Evolutionary conservation across 2,329 filamentous ascomycete genomes (phyloP), one percentile per base, ranked within the genome.

Genomic region (Bipolaris gigantea): DNA sequence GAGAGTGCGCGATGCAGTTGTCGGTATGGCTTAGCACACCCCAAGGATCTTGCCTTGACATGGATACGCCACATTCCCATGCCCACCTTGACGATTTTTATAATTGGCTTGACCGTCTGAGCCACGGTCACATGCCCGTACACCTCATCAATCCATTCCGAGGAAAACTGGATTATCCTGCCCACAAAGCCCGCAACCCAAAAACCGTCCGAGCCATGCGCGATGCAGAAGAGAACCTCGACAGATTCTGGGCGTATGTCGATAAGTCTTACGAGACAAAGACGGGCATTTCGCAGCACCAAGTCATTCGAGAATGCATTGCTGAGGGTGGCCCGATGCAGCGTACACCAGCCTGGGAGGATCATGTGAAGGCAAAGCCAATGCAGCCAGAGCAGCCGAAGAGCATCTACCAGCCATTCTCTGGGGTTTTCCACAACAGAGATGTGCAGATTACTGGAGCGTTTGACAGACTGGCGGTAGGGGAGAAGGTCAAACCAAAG

Each of bases 401-500:
- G 15, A 4, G 15, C 2, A 23, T 30, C 10, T 38, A 47, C 23
- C 23, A 30, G 34, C 44, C 34, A 8, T 47, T 47, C n/a, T 38
- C 44, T 4, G 16, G 7, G 23, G 11, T 5, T 5, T 38, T 7
- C 10, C 57, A 62, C 16, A 50, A 59, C 23, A 7, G 1, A 0
- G 21, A 23, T 5, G 27, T 50, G 8, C 39, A 61, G 6, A 36
- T 55, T 10, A 59, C 48, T 1, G 56, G 58, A 2, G 10, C n/a
- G 2, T 56, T 59, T 30, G 35, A 56, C 32, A 47, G 48, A 25
- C 16, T 39, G 23, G 11, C 3, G 3, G 15, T 38, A 3, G 16
- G 19, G 9, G 45, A 18, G 1, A 59, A 53, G 34, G 16, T 7
- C n/a, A 63, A 61, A 27, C 23, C 11, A 1, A 57, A 58, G 40